Percentiles rank a stretch among this genome's conserved stretches.
phyloP scores from a whole-genome alignment of 352 stramenopile genomes.

The Achlya hypogyna region DNA sequence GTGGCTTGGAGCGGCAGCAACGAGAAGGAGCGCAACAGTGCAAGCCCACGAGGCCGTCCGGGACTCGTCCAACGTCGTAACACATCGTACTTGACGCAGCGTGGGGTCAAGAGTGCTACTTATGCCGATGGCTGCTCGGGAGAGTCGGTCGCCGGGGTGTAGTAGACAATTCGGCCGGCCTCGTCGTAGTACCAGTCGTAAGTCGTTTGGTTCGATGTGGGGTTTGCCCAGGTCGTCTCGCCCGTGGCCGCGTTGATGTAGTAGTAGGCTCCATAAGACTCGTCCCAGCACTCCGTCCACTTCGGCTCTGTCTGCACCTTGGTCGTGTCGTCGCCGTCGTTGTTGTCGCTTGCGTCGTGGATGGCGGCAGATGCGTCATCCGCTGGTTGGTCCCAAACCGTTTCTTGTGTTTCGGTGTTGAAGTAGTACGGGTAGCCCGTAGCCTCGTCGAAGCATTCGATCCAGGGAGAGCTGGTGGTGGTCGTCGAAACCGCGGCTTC shows the following conservation, averaged over 20 bases:
- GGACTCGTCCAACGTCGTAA: too few relatives aligned
- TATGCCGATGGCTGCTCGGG: too few relatives aligned
- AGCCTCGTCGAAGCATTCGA: conserved; percentile 59
- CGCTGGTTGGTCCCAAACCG: conserved; percentile 41
- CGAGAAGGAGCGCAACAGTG: too few relatives aligned
- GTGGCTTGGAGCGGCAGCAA: too few relatives aligned
- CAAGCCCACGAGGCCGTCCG: too few relatives aligned
- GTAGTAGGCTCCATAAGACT: conserved; percentile 49
- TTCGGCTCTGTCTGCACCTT: background rate
- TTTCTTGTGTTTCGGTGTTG: conserved; percentile 39
- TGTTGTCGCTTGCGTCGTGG: too few relatives aligned
- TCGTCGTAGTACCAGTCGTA: conserved; percentile 9
- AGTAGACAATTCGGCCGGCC: background rate
- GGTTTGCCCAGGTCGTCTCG: conserved; percentile 52
- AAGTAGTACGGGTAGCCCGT: conserved; percentile 66
- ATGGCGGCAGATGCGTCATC: background rate
- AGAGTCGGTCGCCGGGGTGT: background rate
- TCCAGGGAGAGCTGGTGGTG: conserved; percentile 26
- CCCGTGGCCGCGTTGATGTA: conserved; percentile 60
- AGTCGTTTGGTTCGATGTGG: conserved; percentile 1
- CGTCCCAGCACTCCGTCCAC: conserved; percentile 71
- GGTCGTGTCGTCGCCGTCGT: background rate
- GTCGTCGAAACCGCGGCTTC: background rate
- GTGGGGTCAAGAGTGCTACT: too few relatives aligned
- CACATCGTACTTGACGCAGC: too few relatives aligned